Evolutionary conservation across 1,284 basidiomycete species (phyloP).

Genomic region (Trichosporon sp.): DNA sequence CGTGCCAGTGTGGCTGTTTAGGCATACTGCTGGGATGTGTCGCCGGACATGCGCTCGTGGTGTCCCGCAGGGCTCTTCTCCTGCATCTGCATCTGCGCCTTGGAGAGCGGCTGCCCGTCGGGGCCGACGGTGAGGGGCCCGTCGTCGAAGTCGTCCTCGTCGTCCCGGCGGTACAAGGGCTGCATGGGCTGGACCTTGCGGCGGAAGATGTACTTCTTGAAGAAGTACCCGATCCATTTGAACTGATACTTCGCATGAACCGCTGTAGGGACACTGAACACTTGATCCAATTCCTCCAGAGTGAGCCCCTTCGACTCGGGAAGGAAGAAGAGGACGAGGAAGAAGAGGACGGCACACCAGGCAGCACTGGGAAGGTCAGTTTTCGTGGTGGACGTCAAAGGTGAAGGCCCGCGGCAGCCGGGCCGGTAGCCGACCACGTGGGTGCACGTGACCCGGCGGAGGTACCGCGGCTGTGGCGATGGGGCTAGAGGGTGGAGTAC

Average conservation of each 20-base stretch:
- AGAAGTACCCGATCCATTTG: conserved; percentile 1
- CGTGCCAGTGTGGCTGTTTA: too few relatives aligned
- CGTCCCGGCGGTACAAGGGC: background rate
- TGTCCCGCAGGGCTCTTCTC: background rate
- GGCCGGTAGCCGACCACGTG: background rate
- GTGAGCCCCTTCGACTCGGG: conserved; percentile 77
- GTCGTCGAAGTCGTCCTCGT: background rate
- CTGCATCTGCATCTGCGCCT: background rate
- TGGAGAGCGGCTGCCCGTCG: background rate
- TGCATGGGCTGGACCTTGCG: background rate
- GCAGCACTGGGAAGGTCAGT: conserved; percentile 6
- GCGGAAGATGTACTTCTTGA: background rate
- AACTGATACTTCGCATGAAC: conserved; percentile 60
- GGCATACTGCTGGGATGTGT: background rate
- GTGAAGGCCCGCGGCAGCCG: background rate
- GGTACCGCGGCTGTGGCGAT: too few relatives aligned
- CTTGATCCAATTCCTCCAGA: conserved; percentile 63
- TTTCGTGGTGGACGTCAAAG: background rate
- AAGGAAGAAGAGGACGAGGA: conserved; percentile 42
- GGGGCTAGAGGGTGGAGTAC: conserved; percentile 50
- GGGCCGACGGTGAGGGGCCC: background rate
- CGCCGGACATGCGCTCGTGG: background rate
- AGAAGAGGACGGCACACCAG: conserved; percentile 29
- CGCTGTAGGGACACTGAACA: conserved; percentile 51
- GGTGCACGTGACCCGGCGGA: background rate